A percentile compares a stretch with the other conserved stretches of the same genome.
Evolutionary conservation across 2,329 filamentous ascomycete species (phyloP).

Genomic region (Colletotrichum eleusines): DNA sequence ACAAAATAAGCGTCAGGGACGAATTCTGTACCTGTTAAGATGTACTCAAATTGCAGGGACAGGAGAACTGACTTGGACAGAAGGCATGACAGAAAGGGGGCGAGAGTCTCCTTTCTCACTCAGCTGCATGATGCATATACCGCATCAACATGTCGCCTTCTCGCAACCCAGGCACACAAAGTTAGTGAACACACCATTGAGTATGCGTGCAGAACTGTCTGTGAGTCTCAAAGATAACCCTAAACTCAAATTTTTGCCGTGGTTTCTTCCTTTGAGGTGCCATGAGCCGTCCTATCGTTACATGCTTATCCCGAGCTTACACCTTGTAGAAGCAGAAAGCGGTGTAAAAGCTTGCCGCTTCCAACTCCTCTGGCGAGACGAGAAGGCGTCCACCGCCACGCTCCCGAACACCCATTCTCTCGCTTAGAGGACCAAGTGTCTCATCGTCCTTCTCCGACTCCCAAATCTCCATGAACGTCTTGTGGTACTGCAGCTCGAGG

Average conservation of each 20-base stretch:
- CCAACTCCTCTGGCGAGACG: conserved; percentile 88
- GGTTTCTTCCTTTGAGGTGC: neutral
- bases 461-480: conserved; percentile 92
- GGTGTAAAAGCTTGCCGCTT: conserved; percentile 91
- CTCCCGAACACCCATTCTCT: conserved; percentile 94
- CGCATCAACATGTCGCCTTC: neutral
- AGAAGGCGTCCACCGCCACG: conserved; percentile 74
- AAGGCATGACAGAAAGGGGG: neutral
- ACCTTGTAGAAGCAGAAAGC: conserved; percentile 99
- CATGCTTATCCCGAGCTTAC: conserved; percentile 52
- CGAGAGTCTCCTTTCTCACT: neutral
- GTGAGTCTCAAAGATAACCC: neutral
- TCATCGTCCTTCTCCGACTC: conserved; percentile 88
- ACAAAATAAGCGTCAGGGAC: no score
- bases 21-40: no score
- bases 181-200: neutral
- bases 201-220: neutral
- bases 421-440: conserved; percentile 84
- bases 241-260: no score
- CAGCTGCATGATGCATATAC: neutral
- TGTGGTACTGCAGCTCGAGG: conserved; percentile 93
- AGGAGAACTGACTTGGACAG: neutral
- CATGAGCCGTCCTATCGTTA: neutral
- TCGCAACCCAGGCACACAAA: no score
- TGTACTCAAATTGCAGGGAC: no score